Conservation (phyloP, 2,329 filamentous ascomycete genomes). For the Chrysosphaeria jannelii region DNA sequence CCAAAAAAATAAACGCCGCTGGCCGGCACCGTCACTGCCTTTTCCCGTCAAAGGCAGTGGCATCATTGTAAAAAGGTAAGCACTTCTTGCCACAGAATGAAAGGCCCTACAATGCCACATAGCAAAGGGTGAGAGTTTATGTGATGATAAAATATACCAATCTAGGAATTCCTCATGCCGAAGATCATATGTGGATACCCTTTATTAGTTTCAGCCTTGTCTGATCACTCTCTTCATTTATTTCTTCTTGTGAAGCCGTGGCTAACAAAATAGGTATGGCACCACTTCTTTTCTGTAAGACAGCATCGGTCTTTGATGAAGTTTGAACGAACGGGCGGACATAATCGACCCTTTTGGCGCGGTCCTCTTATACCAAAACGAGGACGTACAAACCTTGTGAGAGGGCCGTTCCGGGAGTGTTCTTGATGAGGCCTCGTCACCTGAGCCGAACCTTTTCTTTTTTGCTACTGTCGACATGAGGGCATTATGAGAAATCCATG, state of each 20-base stretch:
- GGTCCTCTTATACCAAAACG: slow-evolving; percentile 17
- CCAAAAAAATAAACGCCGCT: too few species aligned
- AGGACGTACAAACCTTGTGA: slow-evolving; percentile 32
- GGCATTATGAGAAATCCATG: too few species aligned
- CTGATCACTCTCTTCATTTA: slow-evolving; percentile 15
- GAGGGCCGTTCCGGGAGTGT: slow-evolving; percentile 14
- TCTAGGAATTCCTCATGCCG: slow-evolving; percentile 38
- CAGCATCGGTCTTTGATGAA: slow-evolving; percentile 23
- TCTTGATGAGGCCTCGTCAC: slow-evolving; percentile 38
- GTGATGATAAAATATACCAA: slow-evolving; percentile 29
- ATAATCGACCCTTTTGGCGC: slow-evolving; percentile 22
- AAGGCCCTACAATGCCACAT: too few species aligned
- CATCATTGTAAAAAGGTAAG: too few species aligned
- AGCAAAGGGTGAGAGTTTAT: too few species aligned
- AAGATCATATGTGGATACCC: slow-evolving; percentile 31
- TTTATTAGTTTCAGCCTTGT: slow-evolving; percentile 32
- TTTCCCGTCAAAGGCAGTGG: too few species aligned
- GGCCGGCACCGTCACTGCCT: too few species aligned
- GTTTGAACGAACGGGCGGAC: slow-evolving; percentile 42
- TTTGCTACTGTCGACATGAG: not conserved
- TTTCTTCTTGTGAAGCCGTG: not conserved
- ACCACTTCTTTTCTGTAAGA: too few species aligned
- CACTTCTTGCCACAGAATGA: too few species aligned
- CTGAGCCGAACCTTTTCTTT: slow-evolving; percentile 14
- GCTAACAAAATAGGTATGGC: too few species aligned